These are phyloP conservation scores for Xylariaceae sp. DNA, from an alignment of 2,329 filamentous ascomycete genomes.

Conservation along the genomic window DNA sequence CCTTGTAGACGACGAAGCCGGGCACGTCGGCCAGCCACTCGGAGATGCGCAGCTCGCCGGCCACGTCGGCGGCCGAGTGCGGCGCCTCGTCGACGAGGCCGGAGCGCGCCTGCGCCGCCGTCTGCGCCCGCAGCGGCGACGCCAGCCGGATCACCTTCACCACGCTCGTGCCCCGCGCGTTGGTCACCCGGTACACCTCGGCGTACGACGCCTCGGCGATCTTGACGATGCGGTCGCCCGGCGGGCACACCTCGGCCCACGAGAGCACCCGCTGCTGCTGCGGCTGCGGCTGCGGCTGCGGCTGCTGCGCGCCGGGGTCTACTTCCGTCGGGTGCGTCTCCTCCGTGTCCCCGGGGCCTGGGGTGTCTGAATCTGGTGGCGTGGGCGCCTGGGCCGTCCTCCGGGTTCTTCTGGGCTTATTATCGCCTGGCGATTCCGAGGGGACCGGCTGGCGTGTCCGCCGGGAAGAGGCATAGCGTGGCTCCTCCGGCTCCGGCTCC, in stretches of 20 bases:
- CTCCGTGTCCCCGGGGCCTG: no score
- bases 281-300: slow-evolving; percentile 1
- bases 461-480: no score
- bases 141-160: slow-evolving; percentile 56
- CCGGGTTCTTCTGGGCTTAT: no score
- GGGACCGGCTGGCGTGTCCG: no score
- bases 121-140: slow-evolving; percentile 50
- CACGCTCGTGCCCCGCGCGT: slow-evolving; percentile 52
- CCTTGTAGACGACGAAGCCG: slow-evolving; percentile 60
- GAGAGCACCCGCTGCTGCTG: slow-evolving; percentile 35
- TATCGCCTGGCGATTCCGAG: no score
- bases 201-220: slow-evolving; percentile 62
- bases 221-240: slow-evolving; percentile 47
- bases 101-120: slow-evolving; percentile 45
- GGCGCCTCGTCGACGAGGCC: slow-evolving; percentile 53
- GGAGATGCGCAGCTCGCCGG: slow-evolving; percentile 54
- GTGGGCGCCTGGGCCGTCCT: slow-evolving; percentile 1
- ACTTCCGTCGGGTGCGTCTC: no score
- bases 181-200: slow-evolving; percentile 57
- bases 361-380: slow-evolving; percentile 6
- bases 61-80: slow-evolving; percentile 45
- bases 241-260: slow-evolving; percentile 52
- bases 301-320: not conserved
- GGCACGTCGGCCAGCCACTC: slow-evolving; percentile 57
- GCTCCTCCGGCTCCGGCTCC: no score